A percentile compares a stretch with the other conserved stretches of the same genome.
Conservation (phyloP, 106 monocot genomes). For the Allium fistulosum region DNA sequence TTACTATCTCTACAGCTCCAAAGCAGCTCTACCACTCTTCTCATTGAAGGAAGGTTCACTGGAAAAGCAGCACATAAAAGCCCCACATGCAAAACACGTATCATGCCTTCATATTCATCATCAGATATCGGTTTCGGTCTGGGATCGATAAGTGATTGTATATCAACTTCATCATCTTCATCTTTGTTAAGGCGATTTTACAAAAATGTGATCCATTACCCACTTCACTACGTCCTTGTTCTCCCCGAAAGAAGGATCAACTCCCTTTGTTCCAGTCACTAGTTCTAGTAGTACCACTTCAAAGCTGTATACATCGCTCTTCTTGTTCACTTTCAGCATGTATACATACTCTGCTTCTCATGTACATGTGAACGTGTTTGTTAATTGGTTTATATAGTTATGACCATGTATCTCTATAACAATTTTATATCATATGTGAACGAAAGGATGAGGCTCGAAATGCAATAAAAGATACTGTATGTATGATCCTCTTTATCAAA, state of each 20-base stretch:
- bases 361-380: too few relatives aligned
- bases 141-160: constrained; percentile 18
- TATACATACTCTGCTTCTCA: constrained; percentile 69
- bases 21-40: constrained; percentile 43
- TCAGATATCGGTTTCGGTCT: constrained; percentile 14
- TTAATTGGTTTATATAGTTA: too few relatives aligned
- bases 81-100: constrained; percentile 29
- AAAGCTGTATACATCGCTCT: constrained; percentile 52
- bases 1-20: constrained; percentile 17
- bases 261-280: constrained; percentile 40
- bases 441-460: too few relatives aligned
- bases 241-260: constrained; percentile 32
- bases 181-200: not conserved
- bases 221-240: constrained; percentile 39
- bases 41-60: constrained; percentile 52
- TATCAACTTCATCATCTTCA: not conserved
- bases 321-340: constrained; percentile 49
- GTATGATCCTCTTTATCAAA: too few relatives aligned
- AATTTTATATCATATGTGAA: not conserved
- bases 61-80: constrained; percentile 33
- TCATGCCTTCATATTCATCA: constrained; percentile 37
- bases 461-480: too few relatives aligned
- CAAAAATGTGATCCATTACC: constrained; percentile 19
- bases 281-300: constrained; percentile 51
- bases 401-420: not conserved